These are phyloP conservation scores for Pichia sp. DNA, from an alignment of 1,139 yeast species.

Conservation along the genomic window DNA sequence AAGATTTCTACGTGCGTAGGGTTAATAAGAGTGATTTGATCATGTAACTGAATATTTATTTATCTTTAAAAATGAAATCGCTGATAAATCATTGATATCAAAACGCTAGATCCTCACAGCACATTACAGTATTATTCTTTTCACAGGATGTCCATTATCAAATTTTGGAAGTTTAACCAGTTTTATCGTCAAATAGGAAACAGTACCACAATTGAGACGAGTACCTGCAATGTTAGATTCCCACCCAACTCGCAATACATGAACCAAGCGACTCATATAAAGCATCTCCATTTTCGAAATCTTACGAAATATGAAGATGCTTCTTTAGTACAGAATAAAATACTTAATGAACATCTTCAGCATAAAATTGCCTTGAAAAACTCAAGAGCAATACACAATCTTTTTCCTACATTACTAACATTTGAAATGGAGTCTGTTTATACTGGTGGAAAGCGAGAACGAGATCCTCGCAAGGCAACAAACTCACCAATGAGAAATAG, in stretches of 20 bases:
- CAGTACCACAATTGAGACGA: too few species aligned
- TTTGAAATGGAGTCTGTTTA: slow-evolving; percentile 81
- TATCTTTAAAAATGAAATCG: too few species aligned
- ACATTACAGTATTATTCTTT: too few species aligned
- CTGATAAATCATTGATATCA: too few species aligned
- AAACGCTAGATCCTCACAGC: too few species aligned
- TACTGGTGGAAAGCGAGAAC: slow-evolving; percentile 83
- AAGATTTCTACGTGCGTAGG: too few species aligned
- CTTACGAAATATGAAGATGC: slow-evolving; percentile 53
- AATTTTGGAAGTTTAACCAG: too few species aligned
- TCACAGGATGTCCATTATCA: too few species aligned
- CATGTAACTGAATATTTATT: too few species aligned
- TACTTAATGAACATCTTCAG: slow-evolving; percentile 52
- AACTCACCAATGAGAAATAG: slow-evolving; percentile 35
- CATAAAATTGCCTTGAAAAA: slow-evolving; percentile 14
- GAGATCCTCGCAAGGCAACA: slow-evolving; percentile 31
- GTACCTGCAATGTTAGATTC: slow-evolving; percentile 5
- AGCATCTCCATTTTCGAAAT: slow-evolving; percentile 59
- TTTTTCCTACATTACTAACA: slow-evolving; percentile 44
- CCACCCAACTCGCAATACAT: slow-evolving; percentile 8
- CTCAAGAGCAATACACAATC: slow-evolving; percentile 7
- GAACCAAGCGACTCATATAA: slow-evolving; percentile 29
- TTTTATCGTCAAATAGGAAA: too few species aligned
- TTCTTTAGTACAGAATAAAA: slow-evolving; percentile 49
- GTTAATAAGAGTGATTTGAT: too few species aligned